A percentile compares a stretch with the other conserved stretches of the same genome.
Conservation (phyloP, 2,329 filamentous ascomycete genomes). For the Emmonsia crescens region DNA sequence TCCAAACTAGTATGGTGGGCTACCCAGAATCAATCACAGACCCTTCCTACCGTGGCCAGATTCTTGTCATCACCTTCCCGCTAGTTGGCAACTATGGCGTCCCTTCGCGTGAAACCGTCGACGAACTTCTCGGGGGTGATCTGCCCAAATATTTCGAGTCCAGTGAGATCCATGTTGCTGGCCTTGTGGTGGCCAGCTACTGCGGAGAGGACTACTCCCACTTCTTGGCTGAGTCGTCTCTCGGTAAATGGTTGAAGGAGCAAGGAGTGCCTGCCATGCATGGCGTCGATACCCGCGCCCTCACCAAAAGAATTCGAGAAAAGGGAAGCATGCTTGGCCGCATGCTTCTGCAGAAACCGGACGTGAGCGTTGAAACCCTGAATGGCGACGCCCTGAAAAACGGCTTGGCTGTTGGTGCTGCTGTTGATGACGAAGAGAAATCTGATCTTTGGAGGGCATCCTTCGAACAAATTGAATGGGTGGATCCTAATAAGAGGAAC, state of each 20-base stretch:
- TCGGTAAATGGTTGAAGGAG: constrained; percentile 93
- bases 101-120: constrained; percentile 71
- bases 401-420: constrained; percentile 24
- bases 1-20: constrained; percentile 98
- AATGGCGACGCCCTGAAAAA: constrained; percentile 23
- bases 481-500: constrained; percentile 85
- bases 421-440: constrained; percentile 20
- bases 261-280: constrained; percentile 89
- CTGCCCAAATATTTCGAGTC: constrained; percentile 91
- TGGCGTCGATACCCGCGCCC: constrained; percentile 81
- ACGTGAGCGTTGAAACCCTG: constrained; percentile 21
- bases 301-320: constrained; percentile 89
- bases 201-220: constrained; percentile 93
- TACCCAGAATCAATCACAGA: constrained; percentile 93
- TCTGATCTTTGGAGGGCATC: constrained; percentile 40
- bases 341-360: constrained; percentile 61
- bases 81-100: constrained; percentile 97
- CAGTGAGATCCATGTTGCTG: constrained; percentile 83
- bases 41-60: constrained; percentile 82
- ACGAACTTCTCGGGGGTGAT: constrained; percentile 65
- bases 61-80: constrained; percentile 92
- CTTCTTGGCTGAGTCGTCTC: constrained; percentile 77
- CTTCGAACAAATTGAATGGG: constrained; percentile 79
- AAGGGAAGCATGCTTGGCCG: constrained; percentile 95
- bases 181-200: constrained; percentile 82